phyloP scores from a whole-genome alignment of 805 yeast species.

The Yarrowia sp. region DNA sequence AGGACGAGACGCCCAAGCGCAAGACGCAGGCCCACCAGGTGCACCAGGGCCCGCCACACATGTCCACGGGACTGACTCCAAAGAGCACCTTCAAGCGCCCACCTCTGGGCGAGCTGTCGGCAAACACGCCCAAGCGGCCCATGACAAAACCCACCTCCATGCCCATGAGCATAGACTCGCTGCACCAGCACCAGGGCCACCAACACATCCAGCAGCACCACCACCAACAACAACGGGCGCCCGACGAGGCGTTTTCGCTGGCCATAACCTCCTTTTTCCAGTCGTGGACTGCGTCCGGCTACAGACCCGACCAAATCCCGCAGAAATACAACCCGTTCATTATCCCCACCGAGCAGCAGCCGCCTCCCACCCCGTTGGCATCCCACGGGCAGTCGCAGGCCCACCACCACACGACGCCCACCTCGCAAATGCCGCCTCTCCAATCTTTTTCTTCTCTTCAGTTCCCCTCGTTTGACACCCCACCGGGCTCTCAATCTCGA shows the following conservation, averaged over 20 bases:
- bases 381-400: neutral
- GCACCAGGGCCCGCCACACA: neutral
- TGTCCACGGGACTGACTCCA: neutral
- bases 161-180: slow-evolving; percentile 22
- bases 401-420: neutral
- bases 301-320: slow-evolving; percentile 22
- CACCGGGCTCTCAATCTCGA: neutral
- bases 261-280: slow-evolving; percentile 22
- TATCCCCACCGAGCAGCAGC: slow-evolving; percentile 23
- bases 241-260: slow-evolving; percentile 15
- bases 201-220: neutral
- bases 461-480: slow-evolving; percentile 9
- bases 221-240: neutral
- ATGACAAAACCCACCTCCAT: slow-evolving; percentile 12
- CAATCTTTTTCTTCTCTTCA: slow-evolving; percentile 13
- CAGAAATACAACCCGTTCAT: slow-evolving; percentile 23
- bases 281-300: slow-evolving; percentile 23
- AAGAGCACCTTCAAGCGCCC: slow-evolving; percentile 12
- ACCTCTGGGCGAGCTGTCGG: neutral
- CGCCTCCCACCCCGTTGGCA: slow-evolving; percentile 12
- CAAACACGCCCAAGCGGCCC: slow-evolving; percentile 12
- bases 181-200: neutral
- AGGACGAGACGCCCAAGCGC: neutral
- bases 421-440: slow-evolving; percentile 20
- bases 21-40: neutral